Evolutionary conservation across 345 rosid species (phyloP).

Genomic region (Eucalyptus regnans): DNA sequence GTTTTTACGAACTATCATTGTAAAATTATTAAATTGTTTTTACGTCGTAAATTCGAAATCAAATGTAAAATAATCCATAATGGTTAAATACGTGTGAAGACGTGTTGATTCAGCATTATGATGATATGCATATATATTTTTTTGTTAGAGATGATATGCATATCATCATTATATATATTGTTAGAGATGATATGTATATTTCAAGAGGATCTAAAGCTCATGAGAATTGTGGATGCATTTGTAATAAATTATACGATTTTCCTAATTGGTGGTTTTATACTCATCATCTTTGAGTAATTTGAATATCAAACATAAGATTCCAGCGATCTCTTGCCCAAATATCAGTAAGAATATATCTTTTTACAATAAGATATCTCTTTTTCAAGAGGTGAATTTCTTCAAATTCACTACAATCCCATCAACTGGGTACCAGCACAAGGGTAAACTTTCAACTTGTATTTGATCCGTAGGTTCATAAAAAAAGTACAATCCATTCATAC

Average conservation of each 20-base stretch:
- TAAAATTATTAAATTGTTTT: neutral
- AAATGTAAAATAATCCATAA: neutral
- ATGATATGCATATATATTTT: neutral
- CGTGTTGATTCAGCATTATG: neutral
- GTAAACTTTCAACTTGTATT: neutral
- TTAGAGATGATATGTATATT: neutral
- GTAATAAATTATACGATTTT: neutral
- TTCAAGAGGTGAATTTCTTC: neutral
- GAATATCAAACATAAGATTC: neutral
- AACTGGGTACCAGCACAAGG: neutral
- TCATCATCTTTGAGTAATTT: neutral
- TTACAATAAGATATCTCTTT: neutral
- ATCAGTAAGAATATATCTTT: neutral
- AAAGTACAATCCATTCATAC: neutral
- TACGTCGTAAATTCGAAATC: neutral
- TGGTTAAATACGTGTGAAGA: neutral
- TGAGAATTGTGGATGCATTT: neutral
- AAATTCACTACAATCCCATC: neutral
- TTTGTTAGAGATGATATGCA: neutral
- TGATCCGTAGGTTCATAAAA: neutral
- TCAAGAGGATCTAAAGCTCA: rapidly evolving
- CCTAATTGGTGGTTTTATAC: neutral
- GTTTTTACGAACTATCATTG: neutral
- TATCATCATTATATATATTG: neutral
- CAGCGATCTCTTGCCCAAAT: neutral